Conservation (phyloP, 331 rosid genomes). For the Malus hybrid region DNA sequence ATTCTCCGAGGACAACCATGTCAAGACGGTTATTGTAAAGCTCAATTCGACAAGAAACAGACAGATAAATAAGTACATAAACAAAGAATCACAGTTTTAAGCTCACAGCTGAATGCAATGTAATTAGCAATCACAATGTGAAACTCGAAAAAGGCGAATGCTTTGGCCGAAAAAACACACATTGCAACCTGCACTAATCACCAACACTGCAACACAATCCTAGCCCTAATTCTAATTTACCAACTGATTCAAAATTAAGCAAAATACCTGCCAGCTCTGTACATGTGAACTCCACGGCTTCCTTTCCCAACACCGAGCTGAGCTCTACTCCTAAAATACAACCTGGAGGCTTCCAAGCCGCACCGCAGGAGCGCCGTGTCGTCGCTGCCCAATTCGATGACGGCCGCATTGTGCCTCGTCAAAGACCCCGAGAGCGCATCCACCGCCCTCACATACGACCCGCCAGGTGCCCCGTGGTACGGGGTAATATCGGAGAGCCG, state of each 20-base stretch:
- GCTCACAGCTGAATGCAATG: not conserved
- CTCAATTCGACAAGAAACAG: not conserved
- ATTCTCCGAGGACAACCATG: not conserved
- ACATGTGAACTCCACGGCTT: conserved; percentile 78
- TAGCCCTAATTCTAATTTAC: not conserved
- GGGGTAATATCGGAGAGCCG: conserved; percentile 77
- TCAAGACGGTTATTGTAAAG: not conserved
- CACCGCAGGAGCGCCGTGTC: conserved; percentile 72
- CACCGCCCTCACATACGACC: conserved; percentile 57
- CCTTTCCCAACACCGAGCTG: conserved; percentile 58
- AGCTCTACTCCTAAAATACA: conserved; percentile 67
- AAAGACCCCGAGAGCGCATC: conserved; percentile 63
- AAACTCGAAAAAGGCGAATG: not conserved
- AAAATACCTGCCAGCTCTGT: conserved; percentile 84
- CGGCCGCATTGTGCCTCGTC: conserved; percentile 79
- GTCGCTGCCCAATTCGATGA: conserved; percentile 64
- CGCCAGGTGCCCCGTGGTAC: conserved; percentile 70
- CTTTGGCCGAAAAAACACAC: not conserved
- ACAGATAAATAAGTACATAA: not conserved
- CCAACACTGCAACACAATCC: not conserved
- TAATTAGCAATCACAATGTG: not conserved
- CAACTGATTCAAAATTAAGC: not conserved
- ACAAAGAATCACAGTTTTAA: not conserved
- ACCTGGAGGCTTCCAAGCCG: conserved; percentile 76
- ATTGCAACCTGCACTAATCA: not conserved